Conservation (phyloP, 2,329 filamentous ascomycete genomes). For the Alternaria tenuissima region DNA sequence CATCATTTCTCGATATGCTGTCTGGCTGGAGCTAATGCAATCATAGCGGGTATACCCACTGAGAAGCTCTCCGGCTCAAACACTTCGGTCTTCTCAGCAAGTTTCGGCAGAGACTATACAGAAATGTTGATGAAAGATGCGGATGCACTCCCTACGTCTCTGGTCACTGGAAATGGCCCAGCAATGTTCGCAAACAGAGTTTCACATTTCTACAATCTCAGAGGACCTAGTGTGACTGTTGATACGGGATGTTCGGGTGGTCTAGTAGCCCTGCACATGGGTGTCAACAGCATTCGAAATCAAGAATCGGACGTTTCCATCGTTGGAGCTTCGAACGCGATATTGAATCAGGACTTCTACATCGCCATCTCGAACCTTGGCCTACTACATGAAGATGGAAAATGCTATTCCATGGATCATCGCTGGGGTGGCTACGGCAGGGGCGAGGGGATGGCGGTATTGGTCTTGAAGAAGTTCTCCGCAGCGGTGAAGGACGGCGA, state of each 20-base stretch:
- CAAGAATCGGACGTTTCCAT: neutral
- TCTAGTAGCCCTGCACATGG: slow-evolving; percentile 2
- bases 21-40: neutral
- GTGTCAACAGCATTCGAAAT: slow-evolving; percentile 3
- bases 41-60: slow-evolving; percentile 3
- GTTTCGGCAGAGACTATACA: neutral
- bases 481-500: neutral
- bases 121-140: slow-evolving; percentile 2
- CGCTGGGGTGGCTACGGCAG: slow-evolving; percentile 2
- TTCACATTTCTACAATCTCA: slow-evolving; percentile 6
- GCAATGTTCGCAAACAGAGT: slow-evolving; percentile 5
- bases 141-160: neutral
- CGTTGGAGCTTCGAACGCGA: neutral
- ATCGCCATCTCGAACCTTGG: slow-evolving; percentile 4
- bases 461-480: neutral
- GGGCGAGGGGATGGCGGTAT: neutral
- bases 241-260: slow-evolving; percentile 7
- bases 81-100: slow-evolving; percentile 2
- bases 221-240: neutral
- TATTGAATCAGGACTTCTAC: slow-evolving; percentile 5
- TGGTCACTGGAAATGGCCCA: slow-evolving; percentile 3
- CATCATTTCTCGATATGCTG: neutral
- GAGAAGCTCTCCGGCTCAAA: slow-evolving; percentile 7
- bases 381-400: neutral
- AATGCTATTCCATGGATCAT: slow-evolving; percentile 3